These are phyloP conservation scores for Aphanomyces stellatus DNA, from an alignment of 352 stramenopile species.

Conservation along the genomic window DNA sequence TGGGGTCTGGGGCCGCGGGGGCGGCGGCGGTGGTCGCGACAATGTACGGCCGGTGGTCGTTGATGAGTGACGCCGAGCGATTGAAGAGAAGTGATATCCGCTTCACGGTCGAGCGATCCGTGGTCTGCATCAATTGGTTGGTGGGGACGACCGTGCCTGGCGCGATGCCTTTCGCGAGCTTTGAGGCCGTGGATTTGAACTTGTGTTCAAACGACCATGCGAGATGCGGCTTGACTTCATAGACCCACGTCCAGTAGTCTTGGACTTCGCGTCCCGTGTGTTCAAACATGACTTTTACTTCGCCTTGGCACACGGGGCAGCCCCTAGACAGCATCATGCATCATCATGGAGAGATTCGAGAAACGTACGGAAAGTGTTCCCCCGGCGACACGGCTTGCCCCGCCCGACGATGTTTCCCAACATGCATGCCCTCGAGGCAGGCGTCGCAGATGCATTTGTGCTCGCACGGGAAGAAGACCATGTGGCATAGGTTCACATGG, in stretches of 20 bases:
- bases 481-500: conserved; percentile 23
- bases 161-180: neutral
- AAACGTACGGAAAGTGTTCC: too few species aligned
- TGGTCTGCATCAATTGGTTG: conserved; percentile 1
- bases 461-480: conserved; percentile 57
- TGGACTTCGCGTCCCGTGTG: conserved; percentile 44
- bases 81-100: neutral
- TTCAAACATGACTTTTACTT: conserved; percentile 53
- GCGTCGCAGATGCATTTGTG: conserved; percentile 55
- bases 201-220: conserved; percentile 35
- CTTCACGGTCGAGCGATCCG: neutral
- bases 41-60: neutral
- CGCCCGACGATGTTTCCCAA: too few species aligned
- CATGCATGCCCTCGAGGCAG: conserved; percentile 27
- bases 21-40: neutral
- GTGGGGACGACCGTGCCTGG: neutral
- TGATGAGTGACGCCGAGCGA: neutral
- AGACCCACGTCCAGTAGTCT: conserved; percentile 53
- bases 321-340: conserved; percentile 23
- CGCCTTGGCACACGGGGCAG: conserved; percentile 51
- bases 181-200: conserved; percentile 30
- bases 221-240: conserved; percentile 38
- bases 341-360: conserved; percentile 6
- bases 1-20: too few species aligned
- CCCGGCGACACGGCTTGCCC: too few species aligned